A percentile compares a stretch with the other conserved stretches of the same genome.
phyloP scores from a whole-genome alignment of 1,284 basidiomycete species.

The Tylopilus sp. region DNA sequence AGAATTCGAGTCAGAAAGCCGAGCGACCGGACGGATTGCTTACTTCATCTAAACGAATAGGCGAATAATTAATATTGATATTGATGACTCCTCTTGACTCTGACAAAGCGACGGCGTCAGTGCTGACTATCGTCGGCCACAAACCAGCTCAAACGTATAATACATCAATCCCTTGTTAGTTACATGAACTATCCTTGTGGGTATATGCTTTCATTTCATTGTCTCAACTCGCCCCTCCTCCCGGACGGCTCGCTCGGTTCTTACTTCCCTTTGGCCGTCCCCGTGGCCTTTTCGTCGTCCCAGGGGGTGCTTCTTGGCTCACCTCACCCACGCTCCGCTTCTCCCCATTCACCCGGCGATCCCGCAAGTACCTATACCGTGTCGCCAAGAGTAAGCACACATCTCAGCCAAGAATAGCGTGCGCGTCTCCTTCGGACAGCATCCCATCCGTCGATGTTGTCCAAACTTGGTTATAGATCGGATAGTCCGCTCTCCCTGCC shows the following conservation, averaged over 20 bases:
- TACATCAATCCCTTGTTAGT: neutral
- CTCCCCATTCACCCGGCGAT: slow-evolving; percentile 39
- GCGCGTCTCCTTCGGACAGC: neutral
- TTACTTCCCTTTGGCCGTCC: slow-evolving; percentile 46
- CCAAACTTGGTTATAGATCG: slow-evolving; percentile 7
- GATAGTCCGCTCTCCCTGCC: slow-evolving; percentile 3
- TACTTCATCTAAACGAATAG: no score
- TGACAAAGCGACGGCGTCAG: slow-evolving; percentile 14
- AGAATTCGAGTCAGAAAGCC: slow-evolving; percentile 26
- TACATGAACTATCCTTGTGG: neutral
- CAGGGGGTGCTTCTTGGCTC: slow-evolving; percentile 21
- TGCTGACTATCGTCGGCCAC: no score
- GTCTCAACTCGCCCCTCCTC: slow-evolving; percentile 3
- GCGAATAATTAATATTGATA: no score
- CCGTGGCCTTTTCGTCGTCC: slow-evolving; percentile 42
- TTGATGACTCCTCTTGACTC: slow-evolving; percentile 13
- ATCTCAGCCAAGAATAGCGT: slow-evolving; percentile 11
- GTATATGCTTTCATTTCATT: slow-evolving; percentile 8
- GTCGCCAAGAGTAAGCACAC: slow-evolving; percentile 19
- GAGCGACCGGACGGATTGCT: slow-evolving; percentile 3
- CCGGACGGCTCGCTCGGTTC: slow-evolving; percentile 24
- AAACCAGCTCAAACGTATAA: slow-evolving; percentile 4
- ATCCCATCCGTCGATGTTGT: neutral
- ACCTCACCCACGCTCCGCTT: slow-evolving; percentile 28
- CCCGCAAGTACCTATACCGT: slow-evolving; percentile 32